Evolutionary conservation across 257 asterid species (phyloP), one percentile per base, ranked within the genome.

Genomic region (Leonotis leonurus): DNA sequence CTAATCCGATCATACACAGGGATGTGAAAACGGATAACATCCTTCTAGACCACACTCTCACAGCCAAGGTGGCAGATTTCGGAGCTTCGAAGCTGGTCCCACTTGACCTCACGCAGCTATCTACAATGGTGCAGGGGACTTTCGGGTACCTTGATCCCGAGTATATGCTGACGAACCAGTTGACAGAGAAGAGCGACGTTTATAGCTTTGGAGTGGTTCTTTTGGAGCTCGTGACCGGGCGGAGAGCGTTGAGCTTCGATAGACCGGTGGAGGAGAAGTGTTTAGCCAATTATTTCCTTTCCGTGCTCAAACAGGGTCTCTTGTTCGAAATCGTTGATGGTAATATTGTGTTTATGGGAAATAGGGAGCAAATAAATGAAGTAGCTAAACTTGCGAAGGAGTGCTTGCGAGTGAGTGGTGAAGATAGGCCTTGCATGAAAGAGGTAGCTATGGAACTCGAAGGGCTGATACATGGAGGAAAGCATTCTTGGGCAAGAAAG

Each of bases 61-160:
- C 72, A 2, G 71, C 73, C 3, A 69, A 75, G 26, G 77, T 75
- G 45, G 20, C 77, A 0, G 79, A 75, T 55, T 72, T 79, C 0
- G 75, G 77, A 3, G 73, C 69, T 33, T 75, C 77, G 3, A 79
- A 62, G 32, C 39, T 70, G 49, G 66, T 73, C 30, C 78, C 75
- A 5, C 0, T 24, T 8, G 71, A 73, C 6, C 63, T 50, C 3
- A 18, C 61, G 4, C 64, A 70, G 3, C 2, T 77, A 2, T 29
- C 72, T 10, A 76, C 77, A 0, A 18, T 60, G 44, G 85, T 80
- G 35, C 82, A 70, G 32, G 80, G 78, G 21, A 80, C 81, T 0
- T 44, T 49, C 0, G 78, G 79, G 3, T 80, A 77, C 37, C 9
- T 72, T 5, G 81, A 77, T 45, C 85, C 80, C 3, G 78, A 80